A percentile compares a stretch with the other conserved stretches of the same genome.
These are phyloP conservation scores for Ruellia speciosa DNA, from an alignment of 305 asterid species.

Conservation along the genomic window DNA sequence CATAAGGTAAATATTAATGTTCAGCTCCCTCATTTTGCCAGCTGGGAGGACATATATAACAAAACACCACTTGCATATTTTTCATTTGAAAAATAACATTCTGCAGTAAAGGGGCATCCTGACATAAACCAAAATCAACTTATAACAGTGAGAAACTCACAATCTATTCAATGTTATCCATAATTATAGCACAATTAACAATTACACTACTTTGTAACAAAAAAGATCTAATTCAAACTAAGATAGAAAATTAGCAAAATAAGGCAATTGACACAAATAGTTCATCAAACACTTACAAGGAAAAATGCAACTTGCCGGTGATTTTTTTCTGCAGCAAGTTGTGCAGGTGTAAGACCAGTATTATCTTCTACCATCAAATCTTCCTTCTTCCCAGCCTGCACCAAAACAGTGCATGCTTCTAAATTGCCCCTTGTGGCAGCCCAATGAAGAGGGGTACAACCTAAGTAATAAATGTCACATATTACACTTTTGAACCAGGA, in stretches of 20 bases:
- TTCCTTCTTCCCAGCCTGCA: constrained; percentile 93
- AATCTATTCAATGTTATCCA: too few species aligned
- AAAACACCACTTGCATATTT: constrained; percentile 4
- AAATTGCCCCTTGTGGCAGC: constrained; percentile 92
- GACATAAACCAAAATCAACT: too few species aligned
- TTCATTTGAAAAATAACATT: background rate
- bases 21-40: background rate
- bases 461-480: constrained; percentile 31
- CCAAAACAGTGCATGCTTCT: constrained; percentile 98
- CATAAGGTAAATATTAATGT: constrained; percentile 1
- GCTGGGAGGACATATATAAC: background rate
- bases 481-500: constrained; percentile 21
- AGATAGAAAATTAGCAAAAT: too few species aligned
- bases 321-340: constrained; percentile 85
- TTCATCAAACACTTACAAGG: constrained; percentile 70
- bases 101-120: too few species aligned
- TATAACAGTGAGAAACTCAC: too few species aligned
- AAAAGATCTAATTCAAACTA: too few species aligned
- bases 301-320: constrained; percentile 96
- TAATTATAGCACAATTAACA: too few species aligned
- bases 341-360: constrained; percentile 93
- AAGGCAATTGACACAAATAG: constrained; percentile 11
- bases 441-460: constrained; percentile 98
- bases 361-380: constrained; percentile 80
- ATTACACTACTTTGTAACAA: too few species aligned